Percentiles rank a stretch among this genome's conserved stretches.
Evolutionary conservation across 352 stramenopile species (phyloP).

Genomic region (Pythium guiyangense): DNA sequence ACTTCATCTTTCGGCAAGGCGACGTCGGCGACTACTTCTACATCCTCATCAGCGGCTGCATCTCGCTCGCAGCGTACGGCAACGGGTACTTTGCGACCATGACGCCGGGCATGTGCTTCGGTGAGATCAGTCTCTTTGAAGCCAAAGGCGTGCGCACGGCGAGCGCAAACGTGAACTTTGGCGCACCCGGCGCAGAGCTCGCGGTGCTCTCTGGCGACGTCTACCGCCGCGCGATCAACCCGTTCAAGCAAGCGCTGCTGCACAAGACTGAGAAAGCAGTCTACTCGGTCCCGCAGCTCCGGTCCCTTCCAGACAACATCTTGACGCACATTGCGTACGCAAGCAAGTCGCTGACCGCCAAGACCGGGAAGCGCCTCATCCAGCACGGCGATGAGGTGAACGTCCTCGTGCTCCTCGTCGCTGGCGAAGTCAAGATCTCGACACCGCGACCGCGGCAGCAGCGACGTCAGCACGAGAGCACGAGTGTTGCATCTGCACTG

Average conservation of each 20-base stretch:
- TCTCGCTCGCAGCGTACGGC: constrained; percentile 59
- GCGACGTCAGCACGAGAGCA: not conserved
- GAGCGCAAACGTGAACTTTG: constrained; percentile 63
- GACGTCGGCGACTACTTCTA: constrained; percentile 70
- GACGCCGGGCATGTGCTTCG: constrained; percentile 58
- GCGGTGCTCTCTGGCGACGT: constrained; percentile 54
- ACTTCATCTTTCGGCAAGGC: constrained; percentile 70
- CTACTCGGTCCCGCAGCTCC: constrained; percentile 44
- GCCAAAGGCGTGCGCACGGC: constrained; percentile 43
- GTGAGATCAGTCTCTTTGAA: constrained; percentile 68
- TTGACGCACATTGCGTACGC: constrained; percentile 67
- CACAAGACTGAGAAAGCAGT: constrained; percentile 47
- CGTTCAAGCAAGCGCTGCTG: constrained; percentile 68
- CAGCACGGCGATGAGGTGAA: constrained; percentile 49
- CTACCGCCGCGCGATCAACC: constrained; percentile 62
- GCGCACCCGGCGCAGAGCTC: constrained; percentile 37
- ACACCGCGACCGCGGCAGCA: constrained; percentile 14
- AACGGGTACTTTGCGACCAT: constrained; percentile 69
- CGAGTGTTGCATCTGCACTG: not conserved
- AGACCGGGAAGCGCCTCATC: constrained; percentile 39
- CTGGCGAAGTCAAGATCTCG: constrained; percentile 65
- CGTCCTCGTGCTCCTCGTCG: constrained; percentile 55
- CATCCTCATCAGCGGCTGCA: constrained; percentile 58
- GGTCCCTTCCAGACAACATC: constrained; percentile 33
- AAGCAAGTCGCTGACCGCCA: constrained; percentile 37